Base-by-base conservation (phyloP, 2,329 filamentous ascomycete species). In the Aspergillus brasiliensis region DNA sequence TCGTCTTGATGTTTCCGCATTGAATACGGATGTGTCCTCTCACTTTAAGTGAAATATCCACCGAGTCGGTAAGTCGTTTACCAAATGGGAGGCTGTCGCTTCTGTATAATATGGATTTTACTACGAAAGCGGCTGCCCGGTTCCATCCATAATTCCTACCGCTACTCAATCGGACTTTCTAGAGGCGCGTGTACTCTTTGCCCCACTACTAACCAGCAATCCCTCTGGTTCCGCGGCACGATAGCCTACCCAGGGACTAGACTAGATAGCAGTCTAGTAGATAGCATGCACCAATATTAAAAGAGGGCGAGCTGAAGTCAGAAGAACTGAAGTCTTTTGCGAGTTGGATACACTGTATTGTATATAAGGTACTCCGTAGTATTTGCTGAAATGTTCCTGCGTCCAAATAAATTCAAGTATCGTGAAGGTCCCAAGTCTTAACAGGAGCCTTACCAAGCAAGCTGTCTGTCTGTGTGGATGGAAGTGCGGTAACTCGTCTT, bases 161-260 rank as follows among this genome's bases (percentile, higher is more conserved):
- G 46, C 46, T 49, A 49, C 46, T 49, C 46, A 49, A 31, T 49
- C 46, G 46, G 46, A 49, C 46, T 49, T 49, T 31, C 46, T 28
- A 49, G 25, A 49, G 46, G 46, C 25, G 46, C 46, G n/a, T 49
- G 46, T 49, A 49, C 27, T 31, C 46, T 25, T 25, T 49, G 46
- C 46, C 46, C 46, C 46, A 49, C 46, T 28, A 27, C n/a, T 27
- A n/a, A 23, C 19, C 42, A n/a, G 11, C 31, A 34, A 34, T 34
- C 31, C 31, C 46, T 49, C 46, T 28, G 46, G 44, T 48, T 48
- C 44, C 44, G 44, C 23, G 23, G 44, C 25, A 49, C 46, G 46
- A 28, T 31, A 49, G 46, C 23, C 40, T 49, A 31, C 15, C 23
- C 25, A 48, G 23, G 13, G 6, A 48, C 13, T 48, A 48, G 44